phyloP scores from a whole-genome alignment of 371 early-diverging fungal genomes.

The Mucor plumbeus region DNA sequence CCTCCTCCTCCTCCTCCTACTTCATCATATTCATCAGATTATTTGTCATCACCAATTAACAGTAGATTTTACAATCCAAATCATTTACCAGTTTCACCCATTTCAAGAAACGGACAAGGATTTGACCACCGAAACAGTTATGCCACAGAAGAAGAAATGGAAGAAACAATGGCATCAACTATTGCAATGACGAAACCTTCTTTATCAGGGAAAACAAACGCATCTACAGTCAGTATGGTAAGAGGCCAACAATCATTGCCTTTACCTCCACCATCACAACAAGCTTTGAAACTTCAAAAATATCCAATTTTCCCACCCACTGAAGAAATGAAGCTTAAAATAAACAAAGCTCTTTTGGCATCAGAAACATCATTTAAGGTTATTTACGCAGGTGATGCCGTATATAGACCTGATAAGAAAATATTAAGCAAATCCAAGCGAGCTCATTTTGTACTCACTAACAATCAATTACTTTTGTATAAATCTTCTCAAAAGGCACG shows the following conservation, averaged over 20 bases:
- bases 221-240: not conserved
- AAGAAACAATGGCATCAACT: not conserved
- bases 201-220: not conserved
- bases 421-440: slow-evolving; percentile 26
- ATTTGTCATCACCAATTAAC: not conserved
- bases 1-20: not conserved
- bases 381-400: slow-evolving; percentile 39
- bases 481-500: slow-evolving; percentile 43
- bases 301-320: slow-evolving; percentile 25
- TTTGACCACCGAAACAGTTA: not conserved
- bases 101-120: not conserved
- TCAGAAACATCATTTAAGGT: slow-evolving; percentile 27
- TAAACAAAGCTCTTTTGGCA: not conserved
- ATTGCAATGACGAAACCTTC: not conserved
- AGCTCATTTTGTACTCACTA: slow-evolving; percentile 41
- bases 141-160: not conserved
- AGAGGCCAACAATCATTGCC: not conserved
- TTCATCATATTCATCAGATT: not conserved
- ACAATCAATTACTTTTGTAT: slow-evolving; percentile 36
- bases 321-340: slow-evolving; percentile 8
- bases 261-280: not conserved
- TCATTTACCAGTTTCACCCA: not conserved
- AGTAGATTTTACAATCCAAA: not conserved
- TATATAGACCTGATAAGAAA: slow-evolving; percentile 28
- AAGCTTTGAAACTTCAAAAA: not conserved